These are phyloP conservation scores for Debaryomyces tyrocola DNA, from an alignment of 805 yeast genomes.

Conservation along the genomic window DNA sequence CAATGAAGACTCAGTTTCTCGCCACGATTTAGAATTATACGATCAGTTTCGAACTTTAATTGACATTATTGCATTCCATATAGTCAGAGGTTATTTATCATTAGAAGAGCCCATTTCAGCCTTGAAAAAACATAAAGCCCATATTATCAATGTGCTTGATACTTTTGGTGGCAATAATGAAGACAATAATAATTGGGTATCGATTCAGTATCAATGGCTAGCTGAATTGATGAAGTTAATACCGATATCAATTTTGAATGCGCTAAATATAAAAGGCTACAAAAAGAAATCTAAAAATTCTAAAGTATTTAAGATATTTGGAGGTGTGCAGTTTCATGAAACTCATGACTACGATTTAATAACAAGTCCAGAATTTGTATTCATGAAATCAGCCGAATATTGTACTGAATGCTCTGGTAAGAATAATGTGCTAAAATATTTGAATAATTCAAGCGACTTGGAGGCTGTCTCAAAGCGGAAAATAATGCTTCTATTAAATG, in stretches of 20 bases:
- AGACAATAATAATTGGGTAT: constrained; percentile 47
- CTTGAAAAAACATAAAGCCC: constrained; percentile 62
- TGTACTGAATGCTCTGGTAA: constrained; percentile 24
- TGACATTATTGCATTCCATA: constrained; percentile 63
- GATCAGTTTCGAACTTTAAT: constrained; percentile 45
- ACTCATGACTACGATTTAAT: constrained; percentile 20
- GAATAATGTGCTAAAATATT: constrained; percentile 16
- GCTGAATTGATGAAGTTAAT: constrained; percentile 55
- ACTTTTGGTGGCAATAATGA: constrained; percentile 26
- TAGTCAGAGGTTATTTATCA: constrained; percentile 60
- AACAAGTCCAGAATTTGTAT: constrained; percentile 30
- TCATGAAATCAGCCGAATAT: constrained; percentile 22
- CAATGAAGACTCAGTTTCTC: constrained; percentile 13
- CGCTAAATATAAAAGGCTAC: constrained; percentile 11
- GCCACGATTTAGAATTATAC: constrained; percentile 31
- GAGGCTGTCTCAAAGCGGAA: constrained; percentile 4
- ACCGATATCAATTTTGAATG: constrained; percentile 40
- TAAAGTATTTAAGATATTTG: constrained; percentile 20
- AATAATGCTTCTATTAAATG: constrained; percentile 23
- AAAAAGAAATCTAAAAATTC: constrained; percentile 12
- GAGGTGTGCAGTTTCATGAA: constrained; percentile 33
- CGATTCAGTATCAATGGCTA: constrained; percentile 64
- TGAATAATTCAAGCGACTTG: constrained; percentile 12
- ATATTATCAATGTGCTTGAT: constrained; percentile 50
- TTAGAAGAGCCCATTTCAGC: constrained; percentile 59